Evolutionary conservation across 352 stramenopile genomes (phyloP).

Genomic region (Plasmopara muralis): DNA sequence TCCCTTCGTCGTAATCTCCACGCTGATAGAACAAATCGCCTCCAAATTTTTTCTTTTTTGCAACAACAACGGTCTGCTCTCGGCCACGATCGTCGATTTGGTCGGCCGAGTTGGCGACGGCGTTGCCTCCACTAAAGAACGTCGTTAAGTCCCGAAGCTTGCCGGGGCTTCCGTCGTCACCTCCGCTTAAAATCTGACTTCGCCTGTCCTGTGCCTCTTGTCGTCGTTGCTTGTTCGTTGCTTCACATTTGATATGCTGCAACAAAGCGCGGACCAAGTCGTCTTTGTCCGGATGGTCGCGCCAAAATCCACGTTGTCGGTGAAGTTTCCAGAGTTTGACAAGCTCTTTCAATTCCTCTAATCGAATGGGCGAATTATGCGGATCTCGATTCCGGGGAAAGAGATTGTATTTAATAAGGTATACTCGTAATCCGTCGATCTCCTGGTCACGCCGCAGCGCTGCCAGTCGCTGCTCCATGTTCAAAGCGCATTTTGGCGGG

Average conservation of each 20-base stretch:
- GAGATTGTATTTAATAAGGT: conserved; percentile 37
- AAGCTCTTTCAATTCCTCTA: conserved; percentile 89
- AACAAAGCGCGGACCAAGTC: conserved; percentile 82
- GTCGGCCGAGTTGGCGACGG: neutral
- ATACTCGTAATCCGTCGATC: neutral
- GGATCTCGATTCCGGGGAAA: conserved; percentile 12
- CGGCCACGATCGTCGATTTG: too few species aligned
- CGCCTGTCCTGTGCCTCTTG: conserved; percentile 80
- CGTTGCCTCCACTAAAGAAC: conserved; percentile 32
- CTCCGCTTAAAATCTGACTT: conserved; percentile 23
- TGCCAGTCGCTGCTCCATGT: too few species aligned
- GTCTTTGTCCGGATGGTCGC: conserved; percentile 85
- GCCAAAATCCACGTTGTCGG: conserved; percentile 84
- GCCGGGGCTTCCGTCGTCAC: conserved; percentile 10
- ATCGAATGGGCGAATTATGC: conserved; percentile 76
- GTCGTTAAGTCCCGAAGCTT: conserved; percentile 59
- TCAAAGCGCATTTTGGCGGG: conserved; percentile 24
- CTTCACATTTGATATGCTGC: conserved; percentile 79
- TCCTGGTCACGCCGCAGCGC: neutral
- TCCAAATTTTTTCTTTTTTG: too few species aligned
- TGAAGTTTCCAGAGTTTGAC: conserved; percentile 88
- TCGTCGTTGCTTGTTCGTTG: conserved; percentile 67
- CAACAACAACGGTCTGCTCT: too few species aligned
- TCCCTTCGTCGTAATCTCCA: conserved; percentile 77
- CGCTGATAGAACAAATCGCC: conserved; percentile 39